These are phyloP conservation scores for Drechslerella stenobrocha DNA, from an alignment of 2,329 filamentous ascomycete genomes.

Conservation along the genomic window DNA sequence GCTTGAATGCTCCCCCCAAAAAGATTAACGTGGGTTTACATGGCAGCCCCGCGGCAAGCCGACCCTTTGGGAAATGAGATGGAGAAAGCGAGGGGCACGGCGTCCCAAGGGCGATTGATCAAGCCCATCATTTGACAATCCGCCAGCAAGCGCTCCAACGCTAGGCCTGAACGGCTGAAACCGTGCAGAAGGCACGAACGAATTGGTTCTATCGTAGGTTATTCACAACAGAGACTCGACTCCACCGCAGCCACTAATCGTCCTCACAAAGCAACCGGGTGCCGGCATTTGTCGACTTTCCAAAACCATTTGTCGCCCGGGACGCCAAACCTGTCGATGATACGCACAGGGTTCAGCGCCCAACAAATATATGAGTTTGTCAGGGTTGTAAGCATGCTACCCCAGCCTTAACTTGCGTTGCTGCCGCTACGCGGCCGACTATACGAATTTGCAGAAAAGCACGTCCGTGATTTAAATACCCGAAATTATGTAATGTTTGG, in stretches of 20 bases:
- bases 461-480: constrained; percentile 25
- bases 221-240: too few species aligned
- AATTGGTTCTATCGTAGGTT: constrained; percentile 6
- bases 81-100: constrained; percentile 22
- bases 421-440: not conserved
- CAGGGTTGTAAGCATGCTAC: not conserved
- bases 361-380: constrained; percentile 11
- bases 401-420: not conserved
- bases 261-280: constrained; percentile 8
- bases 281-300: constrained; percentile 9
- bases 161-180: constrained; percentile 41
- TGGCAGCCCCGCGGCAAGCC: constrained; percentile 32
- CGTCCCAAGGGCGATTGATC: constrained; percentile 13
- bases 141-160: constrained; percentile 28
- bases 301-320: not conserved
- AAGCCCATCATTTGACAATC: constrained; percentile 28
- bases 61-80: constrained; percentile 30
- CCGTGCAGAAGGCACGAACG: constrained; percentile 14
- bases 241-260: constrained; percentile 16
- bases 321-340: not conserved
- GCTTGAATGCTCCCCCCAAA: constrained; percentile 7
- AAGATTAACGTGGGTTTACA: not conserved
- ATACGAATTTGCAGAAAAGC: constrained; percentile 1
- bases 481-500: constrained; percentile 48
- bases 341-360: not conserved